Percentiles rank a stretch among this genome's conserved stretches.
phyloP scores from a whole-genome alignment of 257 asterid genomes.

The Plectranthus barbatus region DNA sequence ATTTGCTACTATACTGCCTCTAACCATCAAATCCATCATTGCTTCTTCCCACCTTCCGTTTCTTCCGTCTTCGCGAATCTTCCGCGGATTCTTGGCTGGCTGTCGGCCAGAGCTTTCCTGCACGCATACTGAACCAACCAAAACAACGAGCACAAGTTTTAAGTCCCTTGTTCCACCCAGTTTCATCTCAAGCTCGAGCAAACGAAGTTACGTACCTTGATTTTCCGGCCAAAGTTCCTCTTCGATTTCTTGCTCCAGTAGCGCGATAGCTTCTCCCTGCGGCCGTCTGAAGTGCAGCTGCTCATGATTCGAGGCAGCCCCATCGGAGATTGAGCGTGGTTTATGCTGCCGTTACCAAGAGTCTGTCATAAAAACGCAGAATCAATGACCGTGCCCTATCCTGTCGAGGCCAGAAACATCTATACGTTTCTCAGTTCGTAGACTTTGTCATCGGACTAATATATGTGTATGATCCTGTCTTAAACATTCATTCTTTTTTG shows the following conservation, averaged over 20 bases:
- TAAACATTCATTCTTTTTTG: neutral
- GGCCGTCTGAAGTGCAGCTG: constrained; percentile 49
- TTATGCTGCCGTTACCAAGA: constrained; percentile 44
- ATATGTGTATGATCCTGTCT: constrained; percentile 10
- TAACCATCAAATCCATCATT: constrained; percentile 8
- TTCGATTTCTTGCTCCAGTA: constrained; percentile 78
- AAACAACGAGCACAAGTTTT: neutral
- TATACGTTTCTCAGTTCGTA: constrained; percentile 44
- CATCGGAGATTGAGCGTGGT: constrained; percentile 36
- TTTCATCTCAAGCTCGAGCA: too few species aligned
- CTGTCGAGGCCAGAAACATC: constrained; percentile 50
- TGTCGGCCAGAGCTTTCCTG: constrained; percentile 96
- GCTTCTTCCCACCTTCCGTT: constrained; percentile 35
- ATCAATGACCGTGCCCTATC: constrained; percentile 55
- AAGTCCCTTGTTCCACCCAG: neutral
- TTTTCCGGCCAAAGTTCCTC: constrained; percentile 86
- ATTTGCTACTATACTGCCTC: constrained; percentile 2
- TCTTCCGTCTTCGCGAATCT: constrained; percentile 84
- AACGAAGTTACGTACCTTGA: constrained; percentile 39
- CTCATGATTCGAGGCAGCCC: constrained; percentile 37
- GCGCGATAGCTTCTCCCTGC: constrained; percentile 77
- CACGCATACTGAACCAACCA: constrained; percentile 64
- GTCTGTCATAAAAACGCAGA: constrained; percentile 76
- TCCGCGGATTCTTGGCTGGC: constrained; percentile 92
- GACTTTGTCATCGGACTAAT: constrained; percentile 23